Evolutionary conservation across 2,329 filamentous ascomycete genomes (phyloP), one percentile per base, ranked within the genome.

Genomic region (Ilyonectria robusta): DNA sequence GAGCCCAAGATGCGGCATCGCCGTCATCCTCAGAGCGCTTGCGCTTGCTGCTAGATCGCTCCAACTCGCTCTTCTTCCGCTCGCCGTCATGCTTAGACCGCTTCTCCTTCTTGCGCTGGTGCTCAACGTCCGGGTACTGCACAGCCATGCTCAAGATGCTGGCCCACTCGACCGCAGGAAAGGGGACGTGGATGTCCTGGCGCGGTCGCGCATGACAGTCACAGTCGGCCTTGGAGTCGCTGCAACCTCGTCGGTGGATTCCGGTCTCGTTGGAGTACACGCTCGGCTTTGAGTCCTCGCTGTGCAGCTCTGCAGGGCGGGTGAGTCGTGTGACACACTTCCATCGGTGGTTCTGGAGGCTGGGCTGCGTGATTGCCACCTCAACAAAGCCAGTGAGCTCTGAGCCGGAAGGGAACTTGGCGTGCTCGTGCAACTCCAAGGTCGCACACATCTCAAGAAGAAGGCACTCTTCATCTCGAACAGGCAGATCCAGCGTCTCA

Each of bases 371-470:
- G 62, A 91, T 85, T 62, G 84, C 84, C 62, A 91, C 84, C 78
- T 91, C 87, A 37, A 90, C 86, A 66, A 88, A 85, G 64, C 87
- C 87, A 68, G 88, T 85, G 62, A 91, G 84, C 74, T 89, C 87
- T 5, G 88, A 88, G n/a, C 87, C 86, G 11, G 83, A 80, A 4
- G 88, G 88, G 72, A 90, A 89, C 64, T 85, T 84, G 71, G 84
- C 84, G 51, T 85, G 85, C 68, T 88, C 84, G 74, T 89, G 87
- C 2, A 91, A 78, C 68, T 90, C 86, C 7, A 92, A 83, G 1
- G 88, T 88, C 5, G 87, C 84, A 67, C 90, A 88, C 82, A 91
- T 88, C 79, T 91, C 88, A 68, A 91, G 81, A 40, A 91, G 85
- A 66, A 88, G 87, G 42, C 85, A 85, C 23, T 84, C 81, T 70